phyloP scores from a whole-genome alignment of 2,329 filamentous ascomycete genomes.

The Arthroderma sp. region DNA sequence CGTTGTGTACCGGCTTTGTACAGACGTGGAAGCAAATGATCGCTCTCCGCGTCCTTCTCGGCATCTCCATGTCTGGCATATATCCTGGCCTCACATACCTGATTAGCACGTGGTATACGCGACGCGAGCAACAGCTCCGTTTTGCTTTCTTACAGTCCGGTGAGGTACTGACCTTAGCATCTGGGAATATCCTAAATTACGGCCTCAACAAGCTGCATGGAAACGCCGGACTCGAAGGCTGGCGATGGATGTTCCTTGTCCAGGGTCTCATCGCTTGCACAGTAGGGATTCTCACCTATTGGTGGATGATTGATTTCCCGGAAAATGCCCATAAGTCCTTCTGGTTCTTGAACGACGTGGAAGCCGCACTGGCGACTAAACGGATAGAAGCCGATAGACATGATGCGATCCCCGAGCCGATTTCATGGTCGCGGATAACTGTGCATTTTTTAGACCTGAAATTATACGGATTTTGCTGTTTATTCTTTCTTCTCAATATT shows the following conservation, averaged over 20 bases:
- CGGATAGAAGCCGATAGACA: conserved; percentile 49
- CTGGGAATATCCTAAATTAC: conserved; percentile 54
- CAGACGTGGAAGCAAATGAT: conserved; percentile 58
- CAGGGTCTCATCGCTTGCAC: conserved; percentile 49
- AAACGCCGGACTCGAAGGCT: conserved; percentile 43
- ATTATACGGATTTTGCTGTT: conserved; percentile 49
- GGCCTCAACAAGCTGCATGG: conserved; percentile 53
- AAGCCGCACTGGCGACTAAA: conserved; percentile 42
- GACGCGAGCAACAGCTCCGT: conserved; percentile 51
- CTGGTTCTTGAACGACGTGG: conserved; percentile 43
- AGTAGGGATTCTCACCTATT: conserved; percentile 49
- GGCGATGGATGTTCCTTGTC: conserved; percentile 58
- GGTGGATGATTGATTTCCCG: conserved; percentile 60
- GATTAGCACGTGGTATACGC: conserved; percentile 47
- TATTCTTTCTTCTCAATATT: conserved; percentile 55
- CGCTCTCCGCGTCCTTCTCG: conserved; percentile 50
- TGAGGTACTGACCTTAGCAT: conserved; percentile 52
- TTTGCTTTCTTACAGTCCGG: conserved; percentile 53
- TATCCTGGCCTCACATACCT: conserved; percentile 34
- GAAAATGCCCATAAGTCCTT: conserved; percentile 46
- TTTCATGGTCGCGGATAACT: conserved; percentile 43
- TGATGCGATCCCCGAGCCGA: conserved; percentile 44
- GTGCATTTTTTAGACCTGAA: conserved; percentile 46
- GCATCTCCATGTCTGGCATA: conserved; percentile 44
- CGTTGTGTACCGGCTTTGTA: conserved; percentile 55